Conservation (phyloP, 805 yeast species). For the Candida sphagnicola region DNA sequence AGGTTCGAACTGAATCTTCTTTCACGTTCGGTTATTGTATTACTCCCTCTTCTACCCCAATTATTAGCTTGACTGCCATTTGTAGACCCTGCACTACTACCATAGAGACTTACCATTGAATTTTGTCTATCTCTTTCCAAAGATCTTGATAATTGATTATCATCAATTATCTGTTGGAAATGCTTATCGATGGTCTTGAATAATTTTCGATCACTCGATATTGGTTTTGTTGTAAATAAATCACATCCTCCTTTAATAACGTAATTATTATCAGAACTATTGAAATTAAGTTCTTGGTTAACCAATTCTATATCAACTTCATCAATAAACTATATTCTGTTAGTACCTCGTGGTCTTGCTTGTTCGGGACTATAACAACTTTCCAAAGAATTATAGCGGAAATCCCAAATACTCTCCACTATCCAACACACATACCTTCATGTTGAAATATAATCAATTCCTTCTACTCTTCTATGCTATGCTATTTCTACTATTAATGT, state of each 20-base stretch:
- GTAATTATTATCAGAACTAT: conserved; percentile 38
- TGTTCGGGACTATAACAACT: too few relatives aligned
- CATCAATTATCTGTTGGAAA: conserved; percentile 51
- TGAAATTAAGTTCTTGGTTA: conserved; percentile 77
- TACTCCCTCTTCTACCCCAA: conserved; percentile 19
- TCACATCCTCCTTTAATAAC: conserved; percentile 85
- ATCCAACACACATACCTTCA: conserved; percentile 12
- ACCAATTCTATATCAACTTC: conserved; percentile 89
- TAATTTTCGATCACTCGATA: conserved; percentile 83
- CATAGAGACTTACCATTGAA: conserved; percentile 32
- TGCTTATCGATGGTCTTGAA: conserved; percentile 85
- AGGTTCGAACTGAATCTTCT: conserved; percentile 24
- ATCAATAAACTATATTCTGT: conserved; percentile 67
- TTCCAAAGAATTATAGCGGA: too few relatives aligned
- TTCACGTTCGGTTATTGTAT: conserved; percentile 18
- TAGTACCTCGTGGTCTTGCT: conserved; percentile 9
- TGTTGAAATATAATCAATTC: conserved; percentile 2
- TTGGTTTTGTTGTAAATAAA: conserved; percentile 89
- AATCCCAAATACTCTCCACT: too few relatives aligned
- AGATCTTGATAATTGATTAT: conserved; percentile 37
- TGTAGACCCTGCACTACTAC: conserved; percentile 36
- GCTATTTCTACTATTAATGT: neutral
- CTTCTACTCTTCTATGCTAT: neutral
- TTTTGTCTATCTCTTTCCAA: conserved; percentile 36
- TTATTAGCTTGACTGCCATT: neutral